Conservation (phyloP, 768 basidiomycete genomes). For the Tephrocybe sp. region DNA sequence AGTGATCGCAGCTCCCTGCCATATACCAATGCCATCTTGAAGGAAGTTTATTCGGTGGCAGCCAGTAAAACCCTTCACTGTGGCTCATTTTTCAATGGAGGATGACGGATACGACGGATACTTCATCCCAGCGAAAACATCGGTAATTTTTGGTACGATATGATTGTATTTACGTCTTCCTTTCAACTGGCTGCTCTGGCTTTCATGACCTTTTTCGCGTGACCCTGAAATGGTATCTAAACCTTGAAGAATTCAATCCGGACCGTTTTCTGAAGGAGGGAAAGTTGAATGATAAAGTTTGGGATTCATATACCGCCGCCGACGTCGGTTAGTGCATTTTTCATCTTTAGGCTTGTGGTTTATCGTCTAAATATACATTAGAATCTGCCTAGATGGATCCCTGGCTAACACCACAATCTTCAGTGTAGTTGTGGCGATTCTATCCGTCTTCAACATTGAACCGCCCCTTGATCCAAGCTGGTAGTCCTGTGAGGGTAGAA, state of each 20-base stretch:
- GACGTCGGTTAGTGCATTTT: slow-evolving; percentile 15
- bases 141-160: slow-evolving; percentile 29
- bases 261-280: slow-evolving; percentile 35
- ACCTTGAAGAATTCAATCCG: slow-evolving; percentile 31
- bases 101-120: slow-evolving; percentile 37
- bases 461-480: background rate
- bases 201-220: background rate
- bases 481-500: background rate
- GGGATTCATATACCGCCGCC: slow-evolving; percentile 8
- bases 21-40: slow-evolving; percentile 31
- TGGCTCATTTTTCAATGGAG: slow-evolving; percentile 26
- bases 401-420: background rate
- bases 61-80: slow-evolving; percentile 25
- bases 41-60: slow-evolving; percentile 32
- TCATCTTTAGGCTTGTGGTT: too few species aligned
- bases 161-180: background rate
- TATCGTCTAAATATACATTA: too few species aligned
- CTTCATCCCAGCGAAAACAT: slow-evolving; percentile 32
- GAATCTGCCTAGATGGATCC: background rate
- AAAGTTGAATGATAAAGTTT: slow-evolving; percentile 15
- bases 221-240: slow-evolving; percentile 26
- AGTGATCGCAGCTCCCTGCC: slow-evolving; percentile 27
- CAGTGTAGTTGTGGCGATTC: background rate
- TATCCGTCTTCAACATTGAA: background rate
- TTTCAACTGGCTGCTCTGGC: background rate